Conservation (phyloP, 2,329 filamentous ascomycete genomes). For the Thyridium curvatum region DNA sequence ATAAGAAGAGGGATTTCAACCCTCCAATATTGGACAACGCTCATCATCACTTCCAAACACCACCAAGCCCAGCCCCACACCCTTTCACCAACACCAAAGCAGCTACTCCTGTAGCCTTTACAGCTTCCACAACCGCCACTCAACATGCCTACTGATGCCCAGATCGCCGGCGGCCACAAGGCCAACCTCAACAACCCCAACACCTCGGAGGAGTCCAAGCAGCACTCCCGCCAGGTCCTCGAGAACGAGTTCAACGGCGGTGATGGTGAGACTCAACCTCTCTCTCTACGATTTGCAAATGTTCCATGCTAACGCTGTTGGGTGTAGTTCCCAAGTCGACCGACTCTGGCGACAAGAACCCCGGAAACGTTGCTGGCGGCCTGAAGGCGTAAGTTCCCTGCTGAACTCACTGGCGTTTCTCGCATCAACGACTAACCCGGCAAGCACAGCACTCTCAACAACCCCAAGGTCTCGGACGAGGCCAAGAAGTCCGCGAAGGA, state of each 20-base stretch:
- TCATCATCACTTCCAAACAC: background rate
- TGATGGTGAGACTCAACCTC: slow-evolving; percentile 18
- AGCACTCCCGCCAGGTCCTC: slow-evolving; percentile 46
- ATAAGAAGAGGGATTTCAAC: slow-evolving; percentile 1
- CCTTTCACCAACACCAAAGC: background rate
- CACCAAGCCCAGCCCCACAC: background rate
- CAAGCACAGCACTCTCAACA: slow-evolving; percentile 38
- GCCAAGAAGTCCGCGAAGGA: slow-evolving; percentile 50
- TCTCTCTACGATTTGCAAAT: background rate
- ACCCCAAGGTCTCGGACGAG: slow-evolving; percentile 50
- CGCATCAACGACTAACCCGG: too few relatives aligned
- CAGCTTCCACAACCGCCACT: slow-evolving; percentile 1
- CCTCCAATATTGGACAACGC: background rate
- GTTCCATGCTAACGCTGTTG: background rate
- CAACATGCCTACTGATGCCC: slow-evolving; percentile 42
- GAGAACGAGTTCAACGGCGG: slow-evolving; percentile 41
- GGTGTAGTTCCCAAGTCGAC: slow-evolving; percentile 19
- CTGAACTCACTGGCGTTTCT: too few relatives aligned
- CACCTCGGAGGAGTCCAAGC: slow-evolving; percentile 47
- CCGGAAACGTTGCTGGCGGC: slow-evolving; percentile 44
- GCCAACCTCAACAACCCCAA: slow-evolving; percentile 52
- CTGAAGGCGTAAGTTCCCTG: slow-evolving; percentile 39
- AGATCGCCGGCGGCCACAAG: slow-evolving; percentile 53
- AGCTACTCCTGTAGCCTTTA: background rate
- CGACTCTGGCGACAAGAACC: slow-evolving; percentile 39